Conservation (phyloP, 1,284 basidiomycete genomes). For the Trichosporon faecale region DNA sequence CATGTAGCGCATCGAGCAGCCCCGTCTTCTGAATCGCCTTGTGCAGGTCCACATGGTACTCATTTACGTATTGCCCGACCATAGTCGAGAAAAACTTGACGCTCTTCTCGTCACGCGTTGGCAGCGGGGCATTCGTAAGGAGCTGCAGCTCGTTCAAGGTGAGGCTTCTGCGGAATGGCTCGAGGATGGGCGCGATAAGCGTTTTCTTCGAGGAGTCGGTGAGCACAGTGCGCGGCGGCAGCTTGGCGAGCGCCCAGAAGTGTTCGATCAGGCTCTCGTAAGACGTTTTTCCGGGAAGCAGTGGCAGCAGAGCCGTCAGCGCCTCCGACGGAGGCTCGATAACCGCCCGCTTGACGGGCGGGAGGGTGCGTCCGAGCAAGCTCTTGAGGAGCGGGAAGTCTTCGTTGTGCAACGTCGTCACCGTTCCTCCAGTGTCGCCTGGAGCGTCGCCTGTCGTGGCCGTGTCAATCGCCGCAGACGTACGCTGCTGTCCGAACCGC, state of each 20-base stretch:
- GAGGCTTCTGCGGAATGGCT: constrained; percentile 53
- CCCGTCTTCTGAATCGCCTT: constrained; percentile 47
- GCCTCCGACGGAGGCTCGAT: constrained; percentile 48
- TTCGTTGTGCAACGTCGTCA: constrained; percentile 66
- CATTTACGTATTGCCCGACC: constrained; percentile 48
- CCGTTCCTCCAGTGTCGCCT: constrained; percentile 58
- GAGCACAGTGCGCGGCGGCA: constrained; percentile 57
- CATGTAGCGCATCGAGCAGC: constrained; percentile 55
- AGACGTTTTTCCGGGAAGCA: constrained; percentile 50
- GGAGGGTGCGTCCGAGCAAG: constrained; percentile 54
- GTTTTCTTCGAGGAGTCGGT: constrained; percentile 48
- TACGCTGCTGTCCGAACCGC: constrained; percentile 69
- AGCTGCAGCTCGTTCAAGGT: constrained; percentile 58
- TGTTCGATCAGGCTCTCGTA: constrained; percentile 40
- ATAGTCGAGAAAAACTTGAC: constrained; percentile 48
- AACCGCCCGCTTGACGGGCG: constrained; percentile 54
- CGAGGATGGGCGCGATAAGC: constrained; percentile 54
- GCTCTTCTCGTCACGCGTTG: constrained; percentile 53
- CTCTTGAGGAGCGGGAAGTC: constrained; percentile 65
- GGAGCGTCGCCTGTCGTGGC: constrained; percentile 36
- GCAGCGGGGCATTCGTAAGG: constrained; percentile 56
- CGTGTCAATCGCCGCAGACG: neutral
- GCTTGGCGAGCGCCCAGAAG: constrained; percentile 52
- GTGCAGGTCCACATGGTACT: constrained; percentile 51
- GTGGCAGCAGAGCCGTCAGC: constrained; percentile 47